These are phyloP conservation scores for Talaromyces proteolyticus DNA, from an alignment of 495 filamentous ascomycete species.

Conservation along the genomic window DNA sequence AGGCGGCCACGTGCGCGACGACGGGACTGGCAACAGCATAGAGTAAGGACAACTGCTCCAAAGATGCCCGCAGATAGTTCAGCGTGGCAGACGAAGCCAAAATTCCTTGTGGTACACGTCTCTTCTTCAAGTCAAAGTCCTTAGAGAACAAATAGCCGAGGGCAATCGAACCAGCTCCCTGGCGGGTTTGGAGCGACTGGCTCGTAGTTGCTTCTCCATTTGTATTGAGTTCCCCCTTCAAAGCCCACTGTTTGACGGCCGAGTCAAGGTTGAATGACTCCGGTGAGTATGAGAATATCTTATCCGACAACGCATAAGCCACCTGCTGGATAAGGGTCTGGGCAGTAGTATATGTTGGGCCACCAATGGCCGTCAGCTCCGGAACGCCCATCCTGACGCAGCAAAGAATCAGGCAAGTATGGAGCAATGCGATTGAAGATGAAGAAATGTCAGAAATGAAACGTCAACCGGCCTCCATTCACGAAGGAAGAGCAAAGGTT, in stretches of 20 bases:
- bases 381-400: slow-evolving; percentile 31
- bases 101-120: slow-evolving; percentile 84
- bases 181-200: slow-evolving; percentile 74
- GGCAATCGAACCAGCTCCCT: slow-evolving; percentile 86
- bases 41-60: slow-evolving; percentile 85
- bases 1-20: slow-evolving; percentile 88
- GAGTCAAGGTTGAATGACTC: slow-evolving; percentile 85
- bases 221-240: slow-evolving; percentile 61
- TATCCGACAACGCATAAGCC: slow-evolving; percentile 87
- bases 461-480: not conserved
- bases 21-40: slow-evolving; percentile 89
- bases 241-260: slow-evolving; percentile 71
- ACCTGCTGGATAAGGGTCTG: slow-evolving; percentile 94
- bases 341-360: slow-evolving; percentile 85
- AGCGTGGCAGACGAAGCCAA: slow-evolving; percentile 79
- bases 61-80: slow-evolving; percentile 68
- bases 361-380: slow-evolving; percentile 60
- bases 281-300: slow-evolving; percentile 94
- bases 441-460: not conserved
- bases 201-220: slow-evolving; percentile 75
- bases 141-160: slow-evolving; percentile 96
- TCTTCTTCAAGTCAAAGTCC: slow-evolving; percentile 88
- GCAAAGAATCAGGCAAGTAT: not conserved
- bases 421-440: not conserved
- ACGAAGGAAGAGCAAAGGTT: slow-evolving; percentile 10